Evolutionary conservation across 371 early-diverging fungal genomes (phyloP).

Genomic region (Mortierella sp.): DNA sequence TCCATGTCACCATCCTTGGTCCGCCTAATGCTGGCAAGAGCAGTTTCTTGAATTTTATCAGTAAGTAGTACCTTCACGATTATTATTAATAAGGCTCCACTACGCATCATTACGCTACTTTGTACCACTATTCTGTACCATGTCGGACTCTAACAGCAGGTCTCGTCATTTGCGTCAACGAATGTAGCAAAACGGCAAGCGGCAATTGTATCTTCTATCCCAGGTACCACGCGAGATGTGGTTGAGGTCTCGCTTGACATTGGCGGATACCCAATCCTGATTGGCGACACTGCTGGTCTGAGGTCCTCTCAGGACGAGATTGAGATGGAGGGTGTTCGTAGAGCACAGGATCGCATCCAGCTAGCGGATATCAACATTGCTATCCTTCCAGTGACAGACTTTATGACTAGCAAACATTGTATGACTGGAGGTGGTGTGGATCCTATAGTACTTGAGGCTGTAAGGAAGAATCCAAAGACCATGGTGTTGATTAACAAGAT

Average conservation of each 20-base stretch:
- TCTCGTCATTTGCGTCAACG: not conserved
- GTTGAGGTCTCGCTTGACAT: conserved; percentile 81
- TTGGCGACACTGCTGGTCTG: conserved; percentile 87
- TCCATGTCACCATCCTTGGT: conserved; percentile 81
- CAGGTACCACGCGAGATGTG: conserved; percentile 88
- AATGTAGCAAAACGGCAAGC: conserved; percentile 78
- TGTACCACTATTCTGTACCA: too few relatives aligned
- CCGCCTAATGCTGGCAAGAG: conserved; percentile 91
- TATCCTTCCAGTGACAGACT: conserved; percentile 47
- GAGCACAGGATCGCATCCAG: conserved; percentile 63
- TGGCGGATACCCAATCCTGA: conserved; percentile 81
- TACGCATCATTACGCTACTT: too few relatives aligned
- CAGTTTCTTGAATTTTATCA: conserved; percentile 77
- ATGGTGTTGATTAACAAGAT: conserved; percentile 78
- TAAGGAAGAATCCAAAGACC: conserved; percentile 65
- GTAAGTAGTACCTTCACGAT: conserved; percentile 45
- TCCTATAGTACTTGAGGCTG: conserved; percentile 60
- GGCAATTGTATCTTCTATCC: conserved; percentile 84
- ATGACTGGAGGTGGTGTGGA: conserved; percentile 44
- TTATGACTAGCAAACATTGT: conserved; percentile 19
- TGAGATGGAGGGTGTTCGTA: conserved; percentile 81
- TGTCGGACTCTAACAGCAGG: not conserved
- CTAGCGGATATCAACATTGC: conserved; percentile 51
- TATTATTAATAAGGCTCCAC: too few relatives aligned
- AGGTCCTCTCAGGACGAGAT: conserved; percentile 73